A percentile compares a stretch with the other conserved stretches of the same genome.
These are phyloP conservation scores for Aspergillus arachidicola DNA, from an alignment of 2,329 filamentous ascomycete genomes.

Conservation along the genomic window DNA sequence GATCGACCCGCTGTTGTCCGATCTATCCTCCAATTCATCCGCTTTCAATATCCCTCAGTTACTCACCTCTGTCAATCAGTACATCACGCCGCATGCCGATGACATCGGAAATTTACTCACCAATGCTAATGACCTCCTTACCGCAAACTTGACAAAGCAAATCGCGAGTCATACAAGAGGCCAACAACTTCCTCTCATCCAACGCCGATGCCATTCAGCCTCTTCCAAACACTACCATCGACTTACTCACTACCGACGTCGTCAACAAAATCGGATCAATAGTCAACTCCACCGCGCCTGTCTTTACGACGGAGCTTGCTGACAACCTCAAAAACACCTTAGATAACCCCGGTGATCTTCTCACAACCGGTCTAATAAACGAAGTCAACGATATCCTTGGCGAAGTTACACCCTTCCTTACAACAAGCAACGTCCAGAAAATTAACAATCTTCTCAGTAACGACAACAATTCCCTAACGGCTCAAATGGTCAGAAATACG, in stretches of 20 bases:
- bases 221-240: background rate
- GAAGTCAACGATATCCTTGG: background rate
- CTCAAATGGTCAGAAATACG: background rate
- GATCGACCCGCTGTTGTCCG: background rate
- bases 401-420: background rate
- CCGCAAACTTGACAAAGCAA: background rate
- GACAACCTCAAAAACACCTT: rapidly evolving
- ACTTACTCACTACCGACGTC: background rate
- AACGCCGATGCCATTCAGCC: background rate
- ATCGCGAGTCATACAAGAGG: background rate
- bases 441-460: background rate
- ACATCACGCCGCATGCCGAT: background rate
- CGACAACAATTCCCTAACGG: background rate
- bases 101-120: background rate
- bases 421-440: background rate
- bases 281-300: background rate
- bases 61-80: background rate
- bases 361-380: rapidly evolving
- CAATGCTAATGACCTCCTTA: background rate
- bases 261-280: background rate
- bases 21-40: background rate
- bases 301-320: background rate
- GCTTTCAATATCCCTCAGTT: background rate
- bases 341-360: background rate
- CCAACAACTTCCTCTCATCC: background rate